phyloP scores from a whole-genome alignment of 305 asterid genomes.

The Solanum hybrid region DNA sequence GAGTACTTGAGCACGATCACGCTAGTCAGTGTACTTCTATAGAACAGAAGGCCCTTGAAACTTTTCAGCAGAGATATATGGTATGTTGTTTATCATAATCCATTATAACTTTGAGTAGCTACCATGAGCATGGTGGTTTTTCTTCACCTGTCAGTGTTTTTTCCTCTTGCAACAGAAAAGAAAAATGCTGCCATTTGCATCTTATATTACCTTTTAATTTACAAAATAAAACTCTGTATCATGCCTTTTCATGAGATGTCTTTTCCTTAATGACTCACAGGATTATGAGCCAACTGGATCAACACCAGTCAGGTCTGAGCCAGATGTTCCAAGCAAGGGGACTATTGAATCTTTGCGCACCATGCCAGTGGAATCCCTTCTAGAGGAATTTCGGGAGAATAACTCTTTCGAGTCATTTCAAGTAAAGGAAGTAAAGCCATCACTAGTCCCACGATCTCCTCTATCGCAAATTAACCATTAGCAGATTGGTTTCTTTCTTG shows the following conservation, averaged over 20 bases:
- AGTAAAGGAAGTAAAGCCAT: constrained; percentile 40
- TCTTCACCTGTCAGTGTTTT: neutral
- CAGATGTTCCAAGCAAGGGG: constrained; percentile 59
- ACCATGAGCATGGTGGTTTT: neutral
- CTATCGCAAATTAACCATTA: constrained; percentile 52
- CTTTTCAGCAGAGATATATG: constrained; percentile 29
- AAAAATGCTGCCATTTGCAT: neutral
- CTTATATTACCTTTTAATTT: neutral
- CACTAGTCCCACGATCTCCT: constrained; percentile 61
- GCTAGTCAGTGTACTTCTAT: constrained; percentile 3
- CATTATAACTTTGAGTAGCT: neutral
- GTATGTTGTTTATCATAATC: constrained; percentile 8
- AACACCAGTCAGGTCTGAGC: constrained; percentile 38
- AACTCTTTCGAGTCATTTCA: constrained; percentile 33
- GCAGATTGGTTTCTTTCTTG: neutral
- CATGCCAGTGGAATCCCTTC: constrained; percentile 66
- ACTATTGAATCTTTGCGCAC: constrained; percentile 62
- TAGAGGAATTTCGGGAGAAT: constrained; percentile 69
- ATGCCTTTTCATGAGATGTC: neutral
- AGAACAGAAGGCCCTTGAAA: constrained; percentile 19
- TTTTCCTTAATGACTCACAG: constrained; percentile 16
- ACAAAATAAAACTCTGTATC: neutral
- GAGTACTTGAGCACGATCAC: neutral
- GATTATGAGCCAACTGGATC: constrained; percentile 40
- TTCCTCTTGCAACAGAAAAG: neutral